Evolutionary conservation across 768 basidiomycete genomes (phyloP), one percentile per base, ranked within the genome.

Genomic region (Suillus placidus): DNA sequence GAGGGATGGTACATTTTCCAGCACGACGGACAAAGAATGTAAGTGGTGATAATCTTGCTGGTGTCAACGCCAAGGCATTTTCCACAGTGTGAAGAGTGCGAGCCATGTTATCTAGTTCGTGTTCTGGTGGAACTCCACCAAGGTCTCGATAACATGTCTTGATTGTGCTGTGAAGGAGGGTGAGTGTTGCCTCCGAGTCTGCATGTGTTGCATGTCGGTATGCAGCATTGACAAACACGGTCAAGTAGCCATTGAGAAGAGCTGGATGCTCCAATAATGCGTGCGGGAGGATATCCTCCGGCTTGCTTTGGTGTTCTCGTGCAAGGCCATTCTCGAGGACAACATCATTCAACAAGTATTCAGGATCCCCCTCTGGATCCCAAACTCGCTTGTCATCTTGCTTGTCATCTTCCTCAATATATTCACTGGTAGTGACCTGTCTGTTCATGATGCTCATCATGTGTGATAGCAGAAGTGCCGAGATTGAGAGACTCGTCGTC

Each of bases 1-100:
- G 56, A 57, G 38, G 56, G 32, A 58, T 58, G 56, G 16, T 58
- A 58, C 56, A 58, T 35, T 35, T 58, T 58, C 56, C 56, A 58
- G 56, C 56, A 58, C 16, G 56, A 35, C 7, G 56, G 56, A 58
- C 56, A 58, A 40, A 58, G 35, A 58, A 58, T 35, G 13, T 58
- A 58, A 26, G 34, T 35, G 6, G 32, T 58, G 7, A 58, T 57
- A 34, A 57, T 34, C 20, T 38, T 57, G 38, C 38, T 57, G 56
- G 32, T 34, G 56, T 34, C 32, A 38, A 38, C 30, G 5, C 56
- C 56, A 16, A 57, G 56, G 32, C 30, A 18, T 57, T 57, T 57
- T 57, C 56, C 38, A 57, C 12, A 6, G 47, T 49, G 12, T 12
- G 23, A 49, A 49, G 47, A 49, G 47, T 49, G 12, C 12, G 47